These are phyloP conservation scores for Epithele typhae DNA, from an alignment of 768 basidiomycete species.

Conservation along the genomic window DNA sequence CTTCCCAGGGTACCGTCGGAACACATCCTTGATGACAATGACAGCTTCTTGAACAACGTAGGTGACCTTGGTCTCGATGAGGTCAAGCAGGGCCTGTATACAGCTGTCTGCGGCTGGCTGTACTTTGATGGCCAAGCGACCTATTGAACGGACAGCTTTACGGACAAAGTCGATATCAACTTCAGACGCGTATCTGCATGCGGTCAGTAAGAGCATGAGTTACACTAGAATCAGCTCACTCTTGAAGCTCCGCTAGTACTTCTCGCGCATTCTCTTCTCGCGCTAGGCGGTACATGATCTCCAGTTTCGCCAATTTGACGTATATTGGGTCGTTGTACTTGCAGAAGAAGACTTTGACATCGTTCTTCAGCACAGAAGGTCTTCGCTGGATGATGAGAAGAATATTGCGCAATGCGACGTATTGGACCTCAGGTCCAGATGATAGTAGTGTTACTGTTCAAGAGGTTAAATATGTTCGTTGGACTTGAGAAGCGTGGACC, in stretches of 20 bases:
- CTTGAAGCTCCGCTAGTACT: conserved; percentile 91
- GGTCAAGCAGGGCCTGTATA: conserved; percentile 77
- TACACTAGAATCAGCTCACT: conserved; percentile 47
- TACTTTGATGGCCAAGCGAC: conserved; percentile 97
- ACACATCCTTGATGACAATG: conserved; percentile 97
- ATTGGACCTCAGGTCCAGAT: conserved; percentile 98
- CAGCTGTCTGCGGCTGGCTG: conserved; percentile 84
- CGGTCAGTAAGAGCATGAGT: not conserved
- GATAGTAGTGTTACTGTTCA: conserved; percentile 86
- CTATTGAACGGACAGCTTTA: conserved; percentile 96
- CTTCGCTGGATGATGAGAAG: conserved; percentile 95
- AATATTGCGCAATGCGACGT: conserved; percentile 95
- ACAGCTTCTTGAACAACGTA: conserved; percentile 98
- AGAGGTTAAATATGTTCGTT: not conserved
- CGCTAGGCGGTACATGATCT: conserved; percentile 98
- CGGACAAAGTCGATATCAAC: conserved; percentile 98
- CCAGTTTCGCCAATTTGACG: conserved; percentile 95
- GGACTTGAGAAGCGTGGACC: conserved; percentile 4
- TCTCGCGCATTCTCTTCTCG: conserved; percentile 92
- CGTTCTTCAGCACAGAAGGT: conserved; percentile 88
- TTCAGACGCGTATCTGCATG: conserved; percentile 86
- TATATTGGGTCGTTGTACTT: conserved; percentile 99
- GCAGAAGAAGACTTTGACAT: conserved; percentile 99
- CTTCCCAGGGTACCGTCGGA: conserved; percentile 92
- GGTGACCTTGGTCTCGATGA: conserved; percentile 89